A percentile compares a stretch with the other conserved stretches of the same genome.
Evolutionary conservation across 139 green algal species (phyloP).

Genomic region (Auxenochlorella pyrenoidosa): DNA sequence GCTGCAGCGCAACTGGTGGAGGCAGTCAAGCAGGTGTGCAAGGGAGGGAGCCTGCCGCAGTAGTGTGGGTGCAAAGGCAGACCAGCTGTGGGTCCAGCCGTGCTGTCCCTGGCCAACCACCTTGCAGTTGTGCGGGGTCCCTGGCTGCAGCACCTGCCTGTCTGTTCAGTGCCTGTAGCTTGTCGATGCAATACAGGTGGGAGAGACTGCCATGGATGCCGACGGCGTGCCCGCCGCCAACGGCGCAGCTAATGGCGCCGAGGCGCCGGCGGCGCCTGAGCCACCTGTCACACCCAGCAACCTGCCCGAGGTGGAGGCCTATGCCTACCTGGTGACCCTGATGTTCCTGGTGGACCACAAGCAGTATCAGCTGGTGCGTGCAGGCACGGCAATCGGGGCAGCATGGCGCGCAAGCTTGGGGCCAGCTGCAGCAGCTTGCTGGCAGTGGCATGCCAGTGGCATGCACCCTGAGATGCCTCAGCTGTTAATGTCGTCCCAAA

Average conservation of each 20-base stretch:
- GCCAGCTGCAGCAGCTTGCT: no score
- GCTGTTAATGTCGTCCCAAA: no score
- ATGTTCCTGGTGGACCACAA: slow-evolving; percentile 85
- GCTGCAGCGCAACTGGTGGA: slow-evolving; percentile 49
- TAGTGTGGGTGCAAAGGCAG: neutral
- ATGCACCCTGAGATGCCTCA: neutral
- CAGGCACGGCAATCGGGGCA: neutral
- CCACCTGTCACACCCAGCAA: neutral
- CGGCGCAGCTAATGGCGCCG: neutral
- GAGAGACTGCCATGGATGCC: slow-evolving; percentile 24
- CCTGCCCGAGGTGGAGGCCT: slow-evolving; percentile 92
- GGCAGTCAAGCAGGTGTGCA: slow-evolving; percentile 57
- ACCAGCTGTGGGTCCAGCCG: no score
- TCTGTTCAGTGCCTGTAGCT: neutral
- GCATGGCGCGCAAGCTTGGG: no score
- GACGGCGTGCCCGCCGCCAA: slow-evolving; percentile 6
- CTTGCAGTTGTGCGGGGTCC: neutral
- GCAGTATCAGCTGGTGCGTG: slow-evolving; percentile 67
- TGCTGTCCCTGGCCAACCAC: neutral
- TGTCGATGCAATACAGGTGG: slow-evolving; percentile 2
- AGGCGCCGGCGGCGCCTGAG: neutral
- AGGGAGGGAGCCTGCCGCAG: no score
- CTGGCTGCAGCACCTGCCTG: neutral
- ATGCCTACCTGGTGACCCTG: slow-evolving; percentile 82
- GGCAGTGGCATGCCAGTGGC: neutral